Conservation (phyloP, 257 asterid genomes). For the Lithospermum erythrorhizon region DNA sequence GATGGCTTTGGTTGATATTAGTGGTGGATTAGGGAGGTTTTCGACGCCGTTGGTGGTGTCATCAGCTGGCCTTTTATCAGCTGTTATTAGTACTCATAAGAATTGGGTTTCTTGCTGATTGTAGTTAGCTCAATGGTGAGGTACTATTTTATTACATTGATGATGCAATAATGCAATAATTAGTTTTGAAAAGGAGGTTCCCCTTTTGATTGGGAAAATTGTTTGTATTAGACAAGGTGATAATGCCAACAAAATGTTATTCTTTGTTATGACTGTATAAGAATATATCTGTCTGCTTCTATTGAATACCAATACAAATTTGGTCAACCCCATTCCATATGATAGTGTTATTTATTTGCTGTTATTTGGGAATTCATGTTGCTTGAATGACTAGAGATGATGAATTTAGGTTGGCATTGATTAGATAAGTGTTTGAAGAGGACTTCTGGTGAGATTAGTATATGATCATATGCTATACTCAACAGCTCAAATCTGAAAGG, state of each 20-base stretch:
- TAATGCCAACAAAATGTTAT: background rate
- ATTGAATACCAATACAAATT: too few species aligned
- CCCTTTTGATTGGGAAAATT: too few species aligned
- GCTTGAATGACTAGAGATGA: too few species aligned
- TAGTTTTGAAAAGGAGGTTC: too few species aligned
- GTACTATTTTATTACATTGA: background rate
- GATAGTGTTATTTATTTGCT: background rate
- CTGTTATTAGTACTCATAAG: slow-evolving; percentile 75
- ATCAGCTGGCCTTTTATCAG: slow-evolving; percentile 64
- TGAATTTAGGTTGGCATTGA: too few species aligned
- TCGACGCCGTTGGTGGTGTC: slow-evolving; percentile 51
- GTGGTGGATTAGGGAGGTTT: slow-evolving; percentile 61
- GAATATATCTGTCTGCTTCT: too few species aligned
- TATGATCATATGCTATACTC: background rate
- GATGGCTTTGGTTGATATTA: slow-evolving; percentile 79
- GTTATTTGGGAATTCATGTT: background rate
- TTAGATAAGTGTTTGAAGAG: too few species aligned
- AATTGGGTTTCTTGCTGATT: slow-evolving; percentile 65
- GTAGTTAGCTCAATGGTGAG: background rate
- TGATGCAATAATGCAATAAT: background rate
- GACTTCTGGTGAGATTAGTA: too few species aligned
- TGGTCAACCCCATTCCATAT: background rate
- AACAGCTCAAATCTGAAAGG: background rate
- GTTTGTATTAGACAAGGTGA: too few species aligned
- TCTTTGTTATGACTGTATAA: too few species aligned